Evolutionary conservation across 768 basidiomycete genomes (phyloP), one percentile per base, ranked within the genome.

Genomic region (Cystobasidium onofrii): DNA sequence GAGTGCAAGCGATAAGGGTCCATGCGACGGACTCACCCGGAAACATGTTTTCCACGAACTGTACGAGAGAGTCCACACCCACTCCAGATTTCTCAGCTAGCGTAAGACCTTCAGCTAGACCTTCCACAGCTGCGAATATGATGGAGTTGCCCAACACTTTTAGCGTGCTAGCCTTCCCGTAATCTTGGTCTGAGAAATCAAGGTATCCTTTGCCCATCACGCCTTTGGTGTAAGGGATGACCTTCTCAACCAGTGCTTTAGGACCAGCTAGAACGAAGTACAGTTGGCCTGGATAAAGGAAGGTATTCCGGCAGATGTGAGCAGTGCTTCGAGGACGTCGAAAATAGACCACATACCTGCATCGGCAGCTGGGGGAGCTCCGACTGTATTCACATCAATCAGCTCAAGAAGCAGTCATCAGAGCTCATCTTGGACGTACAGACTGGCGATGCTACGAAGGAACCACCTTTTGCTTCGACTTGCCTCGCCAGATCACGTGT

Each of bases 211-310:
- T 72, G 12, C 66, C 74, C 55, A 74, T 69, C 9, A 74, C 74
- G 7, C 65, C 74, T n/a, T 1, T 43, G 12, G 66, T 72, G 52
- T 31, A 74, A 1, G 74, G 74, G 10, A 72, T 44, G 50, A 74
- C 64, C 55, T 33, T 18, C 43, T 74, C 71, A 2, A 74, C 64
- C 1, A n/a, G 33, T 20, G 10, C 65, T 34, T 33, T 29, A 20
- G 70, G 69, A n/a, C 74, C 74, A 39, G 74, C 65, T 15, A 65
- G 55, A 18, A 74, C 74, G 52, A 69, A 74, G 74, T 71, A 34
- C 6, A 74, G 52, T 31, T 64, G 52, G n/a, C 72, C 72, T 25
- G 72, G 25, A 23, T 15, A 20, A 18, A 52, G 12, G 25, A 57
- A 29, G 9, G n/a, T 9, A 52, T 7, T 15, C n/a, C 29, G 41